A percentile compares a stretch with the other conserved stretches of the same genome.
Evolutionary conservation across 257 asterid genomes (phyloP).

Genomic region (Solanum habrochaites): DNA sequence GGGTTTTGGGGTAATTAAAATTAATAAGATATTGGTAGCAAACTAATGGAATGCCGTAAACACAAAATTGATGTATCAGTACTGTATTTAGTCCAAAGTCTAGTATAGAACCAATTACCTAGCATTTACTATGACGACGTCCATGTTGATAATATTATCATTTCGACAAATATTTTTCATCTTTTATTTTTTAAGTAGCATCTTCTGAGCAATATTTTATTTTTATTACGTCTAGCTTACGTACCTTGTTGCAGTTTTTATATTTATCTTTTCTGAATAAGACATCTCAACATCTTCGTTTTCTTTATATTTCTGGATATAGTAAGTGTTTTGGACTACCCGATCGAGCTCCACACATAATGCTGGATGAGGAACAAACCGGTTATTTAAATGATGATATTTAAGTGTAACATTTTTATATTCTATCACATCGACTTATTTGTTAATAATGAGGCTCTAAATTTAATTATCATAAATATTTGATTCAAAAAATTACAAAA

Average conservation of each 20-base stretch:
- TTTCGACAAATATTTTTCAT: background rate
- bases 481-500: background rate
- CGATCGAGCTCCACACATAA: background rate
- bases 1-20: too few relatives aligned
- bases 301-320: background rate
- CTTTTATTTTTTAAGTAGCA: background rate
- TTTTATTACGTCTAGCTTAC: background rate
- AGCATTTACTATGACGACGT: background rate
- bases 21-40: too few relatives aligned
- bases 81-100: background rate
- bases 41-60: background rate
- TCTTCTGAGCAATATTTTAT: background rate
- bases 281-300: background rate
- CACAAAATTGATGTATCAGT: background rate
- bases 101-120: background rate
- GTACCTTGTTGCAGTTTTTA: background rate
- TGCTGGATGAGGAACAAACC: background rate
- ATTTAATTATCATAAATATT: background rate
- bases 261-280: background rate
- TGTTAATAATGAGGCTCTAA: background rate
- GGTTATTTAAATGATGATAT: background rate
- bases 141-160: background rate
- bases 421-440: background rate
- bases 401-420: background rate
- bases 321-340: background rate